Conservation (phyloP, 805 yeast species). For the Pichia phayaonensis region DNA sequence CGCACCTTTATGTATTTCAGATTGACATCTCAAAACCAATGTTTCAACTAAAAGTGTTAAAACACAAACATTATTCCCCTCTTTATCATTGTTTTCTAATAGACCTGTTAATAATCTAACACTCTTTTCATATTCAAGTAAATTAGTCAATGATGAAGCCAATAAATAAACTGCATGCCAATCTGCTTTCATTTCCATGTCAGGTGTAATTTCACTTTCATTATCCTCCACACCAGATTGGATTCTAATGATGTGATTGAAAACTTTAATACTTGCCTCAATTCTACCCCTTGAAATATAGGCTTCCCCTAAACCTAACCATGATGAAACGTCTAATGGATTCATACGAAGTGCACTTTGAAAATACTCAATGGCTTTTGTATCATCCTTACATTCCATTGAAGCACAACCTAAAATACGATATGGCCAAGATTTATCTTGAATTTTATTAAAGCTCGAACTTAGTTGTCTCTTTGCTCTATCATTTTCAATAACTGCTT, state of each 20-base stretch:
- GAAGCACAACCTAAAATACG: slow-evolving; percentile 76
- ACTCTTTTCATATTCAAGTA: slow-evolving; percentile 62
- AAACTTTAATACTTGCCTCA: slow-evolving; percentile 82
- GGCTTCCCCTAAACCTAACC: slow-evolving; percentile 98
- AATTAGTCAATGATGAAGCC: slow-evolving; percentile 54
- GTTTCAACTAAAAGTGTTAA: slow-evolving; percentile 51
- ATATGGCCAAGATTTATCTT: slow-evolving; percentile 71
- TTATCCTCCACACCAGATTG: slow-evolving; percentile 29
- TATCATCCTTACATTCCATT: slow-evolving; percentile 62
- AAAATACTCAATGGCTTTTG: slow-evolving; percentile 79
- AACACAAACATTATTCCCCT: slow-evolving; percentile 37
- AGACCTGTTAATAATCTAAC: slow-evolving; percentile 39
- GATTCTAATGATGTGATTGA: slow-evolving; percentile 52
- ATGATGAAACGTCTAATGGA: slow-evolving; percentile 63
- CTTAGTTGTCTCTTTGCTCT: slow-evolving; percentile 38
- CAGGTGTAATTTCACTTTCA: slow-evolving; percentile 8
- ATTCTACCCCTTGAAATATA: slow-evolving; percentile 77
- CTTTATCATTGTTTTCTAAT: slow-evolving; percentile 16
- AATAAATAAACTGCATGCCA: slow-evolving; percentile 62
- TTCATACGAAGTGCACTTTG: slow-evolving; percentile 75
- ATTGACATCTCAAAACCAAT: slow-evolving; percentile 44
- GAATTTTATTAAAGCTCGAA: slow-evolving; percentile 16
- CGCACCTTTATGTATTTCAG: slow-evolving; percentile 51
- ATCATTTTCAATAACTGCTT: slow-evolving; percentile 57
- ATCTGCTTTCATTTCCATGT: slow-evolving; percentile 21